A percentile compares a stretch with the other conserved stretches of the same genome.
phyloP scores from a whole-genome alignment of 208 protist species.

The Hexamita inflata region DNA sequence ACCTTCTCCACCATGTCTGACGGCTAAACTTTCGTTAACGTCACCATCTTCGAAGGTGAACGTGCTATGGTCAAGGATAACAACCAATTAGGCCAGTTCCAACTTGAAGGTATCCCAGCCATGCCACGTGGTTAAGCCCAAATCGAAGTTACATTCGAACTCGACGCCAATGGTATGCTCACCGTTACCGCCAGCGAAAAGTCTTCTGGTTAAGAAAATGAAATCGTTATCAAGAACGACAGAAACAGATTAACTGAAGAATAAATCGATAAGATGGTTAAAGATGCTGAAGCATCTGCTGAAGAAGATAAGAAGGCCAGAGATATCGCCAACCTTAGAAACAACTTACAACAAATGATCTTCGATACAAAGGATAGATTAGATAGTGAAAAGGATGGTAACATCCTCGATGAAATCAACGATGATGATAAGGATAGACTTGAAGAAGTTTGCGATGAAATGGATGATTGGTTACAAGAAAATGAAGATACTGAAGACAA shows the following conservation, averaged over 20 bases:
- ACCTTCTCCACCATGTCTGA: conserved; percentile 79
- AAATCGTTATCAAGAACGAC: conserved; percentile 74
- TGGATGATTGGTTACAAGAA: conserved; percentile 31
- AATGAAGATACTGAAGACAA: conserved; percentile 28
- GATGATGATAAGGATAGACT: conserved; percentile 25
- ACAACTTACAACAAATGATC: conserved; percentile 28
- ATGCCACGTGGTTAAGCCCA: conserved; percentile 54
- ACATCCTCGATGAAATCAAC: conserved; percentile 1
- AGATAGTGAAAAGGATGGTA: conserved; percentile 17
- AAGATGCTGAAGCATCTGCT: conserved; percentile 29
- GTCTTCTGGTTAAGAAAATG: conserved; percentile 62
- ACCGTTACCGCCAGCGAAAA: conserved; percentile 82
- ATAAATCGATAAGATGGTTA: conserved; percentile 35
- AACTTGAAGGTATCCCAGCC: conserved; percentile 74
- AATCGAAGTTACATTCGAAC: conserved; percentile 79
- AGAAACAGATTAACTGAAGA: conserved; percentile 38
- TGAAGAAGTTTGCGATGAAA: conserved; percentile 28
- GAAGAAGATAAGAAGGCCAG: conserved; percentile 31
- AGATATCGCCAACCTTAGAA: conserved; percentile 32
- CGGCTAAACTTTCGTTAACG: conserved; percentile 65
- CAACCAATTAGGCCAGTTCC: conserved; percentile 83
- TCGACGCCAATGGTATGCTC: conserved; percentile 91
- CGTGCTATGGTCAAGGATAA: conserved; percentile 90
- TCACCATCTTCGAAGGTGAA: conserved; percentile 90
- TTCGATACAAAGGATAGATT: conserved; percentile 20